Base-by-base conservation (phyloP, 495 filamentous ascomycete genomes). In the Xylaria intraflava region DNA sequence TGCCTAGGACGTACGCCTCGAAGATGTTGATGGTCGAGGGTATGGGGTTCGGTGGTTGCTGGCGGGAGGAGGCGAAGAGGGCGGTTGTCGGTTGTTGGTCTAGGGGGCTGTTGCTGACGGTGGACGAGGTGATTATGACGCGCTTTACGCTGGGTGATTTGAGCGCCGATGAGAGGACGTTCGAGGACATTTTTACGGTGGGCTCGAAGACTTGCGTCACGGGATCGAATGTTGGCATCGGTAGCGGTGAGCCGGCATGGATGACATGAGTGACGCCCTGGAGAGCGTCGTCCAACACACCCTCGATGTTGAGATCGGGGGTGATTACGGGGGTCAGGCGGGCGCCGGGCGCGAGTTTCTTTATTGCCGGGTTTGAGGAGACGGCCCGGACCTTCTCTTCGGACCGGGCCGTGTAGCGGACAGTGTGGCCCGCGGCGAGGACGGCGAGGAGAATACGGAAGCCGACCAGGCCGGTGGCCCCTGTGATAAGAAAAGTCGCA, bases 161-260 rank as follows among this genome's bases (percentile, higher is more conserved):
- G 17, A 57, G 49, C 12, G 69, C 70, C 11, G 69, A 62, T 1
- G 59, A 29, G 23, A 73, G 56, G 11, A 71, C 36, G 33, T 35
- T 36, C n/a, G 58, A 7, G 0, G 58, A 58, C 1, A 61, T 63
- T 10, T 62, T 52, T 0, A 68, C 35, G 1, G 66, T 69, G 1
- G 70, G 69, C 40, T 64, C 9, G 50, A 69, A 62, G 27, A 70
- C 49, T 12, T 60, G 38, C 22, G 55, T 55, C 20, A 53, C 44
- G 12, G 56, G 49, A 4, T 64, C 51, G 11, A 52, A 58, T 30
- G 26, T 46, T 11, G 57, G 57, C 9, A 51, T 26, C 0, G 61
- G 58, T 14, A 62, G 53, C 0, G 78, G 77, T 24, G 75, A 74
- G 4, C 77, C 77, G 8, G 75, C 51, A 43, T 81, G 78, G 46